phyloP scores from a whole-genome alignment of 495 filamentous ascomycete genomes.

The Apiosordaria backusii region DNA sequence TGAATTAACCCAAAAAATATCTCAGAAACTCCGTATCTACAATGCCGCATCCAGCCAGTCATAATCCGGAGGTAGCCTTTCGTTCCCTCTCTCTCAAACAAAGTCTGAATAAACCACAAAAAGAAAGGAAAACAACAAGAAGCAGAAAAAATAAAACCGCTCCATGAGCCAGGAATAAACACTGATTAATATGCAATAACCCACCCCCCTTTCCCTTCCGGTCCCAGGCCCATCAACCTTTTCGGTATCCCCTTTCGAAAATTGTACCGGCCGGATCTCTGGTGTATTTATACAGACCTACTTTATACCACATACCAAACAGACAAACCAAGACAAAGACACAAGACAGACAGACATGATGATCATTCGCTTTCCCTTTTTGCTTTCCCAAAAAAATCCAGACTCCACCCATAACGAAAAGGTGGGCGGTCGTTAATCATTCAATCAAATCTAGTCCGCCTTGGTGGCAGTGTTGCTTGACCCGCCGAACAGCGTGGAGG shows the following conservation, averaged over 20 bases:
- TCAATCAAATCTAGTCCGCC: slow-evolving; percentile 13
- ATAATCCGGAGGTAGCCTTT: not conserved
- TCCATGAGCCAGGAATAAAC: slow-evolving; percentile 3
- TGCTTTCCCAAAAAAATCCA: not conserved
- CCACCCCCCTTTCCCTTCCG: not conserved
- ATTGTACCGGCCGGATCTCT: not conserved
- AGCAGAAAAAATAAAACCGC: not conserved
- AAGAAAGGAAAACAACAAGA: not conserved
- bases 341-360: not conserved
- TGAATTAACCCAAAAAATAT: not conserved
- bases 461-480: slow-evolving; percentile 11
- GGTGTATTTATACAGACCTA: not conserved
- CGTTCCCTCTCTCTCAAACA: not conserved
- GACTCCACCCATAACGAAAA: not conserved
- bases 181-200: slow-evolving; percentile 9
- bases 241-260: not conserved
- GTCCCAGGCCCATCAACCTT: not conserved
- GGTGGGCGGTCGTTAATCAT: not conserved
- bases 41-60: not conserved
- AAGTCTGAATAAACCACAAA: not conserved
- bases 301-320: not conserved
- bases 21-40: not conserved
- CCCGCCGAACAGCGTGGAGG: slow-evolving; percentile 4
- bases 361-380: not conserved
- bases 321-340: not conserved